phyloP scores from a whole-genome alignment of 2,329 filamentous ascomycete species.

The Fusarium brevicatenulatum region DNA sequence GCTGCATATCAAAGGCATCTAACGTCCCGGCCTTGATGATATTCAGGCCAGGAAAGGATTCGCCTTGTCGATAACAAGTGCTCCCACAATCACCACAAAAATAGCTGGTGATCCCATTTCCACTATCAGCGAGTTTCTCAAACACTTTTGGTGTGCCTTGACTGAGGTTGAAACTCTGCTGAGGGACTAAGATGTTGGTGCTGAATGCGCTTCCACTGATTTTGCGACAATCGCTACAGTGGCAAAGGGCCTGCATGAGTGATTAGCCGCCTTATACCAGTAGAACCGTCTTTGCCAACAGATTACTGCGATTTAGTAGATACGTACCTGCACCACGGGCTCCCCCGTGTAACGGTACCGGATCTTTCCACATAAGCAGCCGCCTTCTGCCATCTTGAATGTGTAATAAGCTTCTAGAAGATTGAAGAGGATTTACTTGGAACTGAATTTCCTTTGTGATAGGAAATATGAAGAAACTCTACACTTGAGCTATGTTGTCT shows the following conservation, averaged over 20 bases:
- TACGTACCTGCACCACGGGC: neutral
- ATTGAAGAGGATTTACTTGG: neutral
- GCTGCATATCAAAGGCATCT: neutral
- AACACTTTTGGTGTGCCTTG: neutral
- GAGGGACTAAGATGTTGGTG: neutral
- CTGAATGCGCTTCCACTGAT: neutral
- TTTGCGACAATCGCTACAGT: neutral
- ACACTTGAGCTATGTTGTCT: neutral
- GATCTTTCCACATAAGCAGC: neutral
- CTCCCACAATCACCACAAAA: neutral
- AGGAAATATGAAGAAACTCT: neutral
- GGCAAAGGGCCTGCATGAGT: neutral
- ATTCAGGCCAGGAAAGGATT: neutral
- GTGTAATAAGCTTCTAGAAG: neutral
- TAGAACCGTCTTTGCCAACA: neutral
- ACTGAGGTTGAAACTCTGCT: neutral
- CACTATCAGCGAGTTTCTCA: neutral
- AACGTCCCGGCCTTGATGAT: neutral
- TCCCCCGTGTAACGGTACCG: neutral
- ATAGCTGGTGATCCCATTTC: neutral
- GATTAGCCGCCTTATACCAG: neutral
- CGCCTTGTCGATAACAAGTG: neutral
- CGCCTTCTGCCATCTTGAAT: neutral
- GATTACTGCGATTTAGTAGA: neutral
- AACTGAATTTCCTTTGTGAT: neutral